Base-by-base conservation (phyloP, 129 eudicot species). In the Ambrosia trifida region DNA sequence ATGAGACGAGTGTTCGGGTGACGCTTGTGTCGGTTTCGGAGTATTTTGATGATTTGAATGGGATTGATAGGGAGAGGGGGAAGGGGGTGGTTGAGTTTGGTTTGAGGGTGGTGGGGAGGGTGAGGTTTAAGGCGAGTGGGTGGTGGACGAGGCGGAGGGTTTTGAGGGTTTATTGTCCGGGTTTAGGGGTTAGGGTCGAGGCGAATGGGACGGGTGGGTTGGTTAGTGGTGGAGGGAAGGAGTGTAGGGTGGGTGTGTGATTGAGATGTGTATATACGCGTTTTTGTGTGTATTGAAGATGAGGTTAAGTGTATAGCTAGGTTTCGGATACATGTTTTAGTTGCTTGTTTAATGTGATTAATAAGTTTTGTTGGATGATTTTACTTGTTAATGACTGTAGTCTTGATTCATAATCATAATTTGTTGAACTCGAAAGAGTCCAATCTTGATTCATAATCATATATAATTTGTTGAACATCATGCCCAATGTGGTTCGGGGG, bases 71-170 rank as follows among this genome's bases (percentile, higher is more conserved):
- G 9, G 87, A 87, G 9, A 75, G 83, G 66, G 67, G 68, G 3
- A 43, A 59, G 13, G 98, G 90, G 24, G 76, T 61, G 19, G 90
- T 89, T 2, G 45, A 46, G 2, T 89, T 89, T 51, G 77, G 74
- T 60, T 63, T 87, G 70, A 83, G 85, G 81, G 54, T 93, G 88
- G 20, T 83, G 32, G 90, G 85, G n/a, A 64, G 82, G 71, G 88
- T 87, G 54, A 59, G 80, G 81, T 93, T 89, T 31, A 85, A 78
- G 75, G 90, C 96, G 0, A 87, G 90, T 31, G 83, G 80, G 2
- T 93, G 96, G 98, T 77, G 90, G 76, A 85, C 96, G 3, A 79
- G 92, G 77, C 68, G 89, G 62, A 72, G 98, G 76, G 49, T 68
- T 28, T 28, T 89, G 77, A 83, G 78, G 85, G 87, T 87, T 41